Percentiles rank a stretch among this genome's conserved stretches.
Conservation (phyloP, 306 rosid species). For the Astragalus membranaceus region DNA sequence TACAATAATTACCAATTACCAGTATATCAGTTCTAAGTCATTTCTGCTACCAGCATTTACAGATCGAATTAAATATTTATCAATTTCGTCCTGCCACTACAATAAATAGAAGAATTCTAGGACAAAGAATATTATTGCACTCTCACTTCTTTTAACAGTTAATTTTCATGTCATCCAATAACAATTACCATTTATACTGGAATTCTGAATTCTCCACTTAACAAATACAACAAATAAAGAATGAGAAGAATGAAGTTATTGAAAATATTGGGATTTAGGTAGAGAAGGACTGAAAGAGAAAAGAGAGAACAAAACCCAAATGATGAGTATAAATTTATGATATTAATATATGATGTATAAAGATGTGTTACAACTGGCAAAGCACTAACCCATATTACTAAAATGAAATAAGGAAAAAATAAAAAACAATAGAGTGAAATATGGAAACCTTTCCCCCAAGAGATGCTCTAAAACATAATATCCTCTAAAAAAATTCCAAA, state of each 20-base stretch:
- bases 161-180: constrained; percentile 5
- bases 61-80: constrained; percentile 9
- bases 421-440: background rate
- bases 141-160: background rate
- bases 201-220: background rate
- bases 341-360: background rate
- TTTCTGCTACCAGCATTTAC: background rate
- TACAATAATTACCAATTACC: background rate
- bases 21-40: background rate
- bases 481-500: background rate
- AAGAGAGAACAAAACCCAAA: background rate
- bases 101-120: background rate
- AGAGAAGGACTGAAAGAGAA: background rate
- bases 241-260: background rate
- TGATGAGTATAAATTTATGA: background rate
- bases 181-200: background rate
- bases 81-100: constrained; percentile 2
- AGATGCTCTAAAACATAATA: background rate
- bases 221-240: background rate
- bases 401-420: background rate
- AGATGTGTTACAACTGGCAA: background rate
- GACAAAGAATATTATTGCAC: background rate
- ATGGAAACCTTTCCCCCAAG: background rate
- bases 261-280: background rate
- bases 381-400: background rate